phyloP scores from a whole-genome alignment of 1,284 basidiomycete species.

The Veloboletus limbatus region DNA sequence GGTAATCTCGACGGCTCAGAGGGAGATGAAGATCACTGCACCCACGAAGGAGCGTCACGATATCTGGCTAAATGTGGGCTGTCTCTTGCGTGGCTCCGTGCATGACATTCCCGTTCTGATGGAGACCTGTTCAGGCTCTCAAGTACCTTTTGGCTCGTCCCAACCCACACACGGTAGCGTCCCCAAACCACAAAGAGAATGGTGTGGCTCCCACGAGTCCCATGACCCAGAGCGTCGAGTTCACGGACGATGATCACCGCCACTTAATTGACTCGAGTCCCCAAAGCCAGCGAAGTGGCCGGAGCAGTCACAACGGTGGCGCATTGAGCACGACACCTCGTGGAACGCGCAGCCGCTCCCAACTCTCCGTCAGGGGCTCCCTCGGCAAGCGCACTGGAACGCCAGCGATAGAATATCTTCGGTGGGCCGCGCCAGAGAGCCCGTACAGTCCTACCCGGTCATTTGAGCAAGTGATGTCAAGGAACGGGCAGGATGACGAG shows the following conservation, averaged over 20 bases:
- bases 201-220: conserved; percentile 51
- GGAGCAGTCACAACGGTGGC: conserved; percentile 55
- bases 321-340: conserved; percentile 73
- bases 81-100: conserved; percentile 3
- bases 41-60: conserved; percentile 93
- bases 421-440: conserved; percentile 65
- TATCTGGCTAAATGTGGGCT: conserved; percentile 85
- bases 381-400: conserved; percentile 84
- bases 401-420: conserved; percentile 84
- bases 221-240: conserved; percentile 44
- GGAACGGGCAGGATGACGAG: conserved; percentile 46
- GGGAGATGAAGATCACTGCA: conserved; percentile 98
- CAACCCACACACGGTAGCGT: conserved; percentile 40
- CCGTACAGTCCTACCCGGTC: conserved; percentile 67
- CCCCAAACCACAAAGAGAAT: conserved; percentile 41
- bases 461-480: conserved; percentile 57
- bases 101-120: conserved; percentile 10
- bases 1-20: conserved; percentile 86
- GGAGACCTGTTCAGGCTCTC: conserved; percentile 56
- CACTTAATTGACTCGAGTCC: conserved; percentile 55
- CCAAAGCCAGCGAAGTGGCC: conserved; percentile 64
- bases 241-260: conserved; percentile 49
- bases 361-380: conserved; percentile 67
- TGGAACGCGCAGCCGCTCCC: conserved; percentile 71
- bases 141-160: conserved; percentile 81